Percentiles rank a stretch among this genome's conserved stretches.
These are phyloP conservation scores for Ganoderma lingzhi DNA, from an alignment of 1,284 basidiomycete genomes.

Conservation along the genomic window DNA sequence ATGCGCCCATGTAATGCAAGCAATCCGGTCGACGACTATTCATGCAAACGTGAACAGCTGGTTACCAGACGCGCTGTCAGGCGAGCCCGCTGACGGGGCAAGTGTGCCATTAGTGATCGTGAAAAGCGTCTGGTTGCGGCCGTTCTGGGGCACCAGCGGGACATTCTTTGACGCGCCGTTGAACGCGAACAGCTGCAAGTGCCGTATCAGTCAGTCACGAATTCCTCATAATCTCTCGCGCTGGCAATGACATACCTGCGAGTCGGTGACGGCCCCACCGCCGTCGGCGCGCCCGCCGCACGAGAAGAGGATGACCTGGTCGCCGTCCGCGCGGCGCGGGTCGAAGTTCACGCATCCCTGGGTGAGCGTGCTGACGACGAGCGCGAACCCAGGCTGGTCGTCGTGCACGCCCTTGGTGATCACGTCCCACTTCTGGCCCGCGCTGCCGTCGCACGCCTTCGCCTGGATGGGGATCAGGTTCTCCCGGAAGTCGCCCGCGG, in stretches of 20 bases:
- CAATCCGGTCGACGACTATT: neutral
- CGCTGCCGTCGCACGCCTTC: conserved; percentile 14
- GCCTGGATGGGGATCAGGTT: conserved; percentile 16
- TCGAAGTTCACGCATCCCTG: conserved; percentile 20
- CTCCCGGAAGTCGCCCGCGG: conserved; percentile 22
- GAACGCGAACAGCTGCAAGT: conserved; percentile 11
- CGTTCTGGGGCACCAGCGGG: conserved; percentile 12
- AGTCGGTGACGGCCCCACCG: conserved; percentile 9
- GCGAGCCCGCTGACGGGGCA: neutral
- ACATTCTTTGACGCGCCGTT: conserved; percentile 7
- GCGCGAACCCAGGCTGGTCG: conserved; percentile 13
- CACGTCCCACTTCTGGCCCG: conserved; percentile 17
- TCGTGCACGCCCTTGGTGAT: conserved; percentile 21
- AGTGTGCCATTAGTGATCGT: conserved; percentile 10
- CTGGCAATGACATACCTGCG: conserved; percentile 4
- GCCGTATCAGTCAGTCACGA: neutral
- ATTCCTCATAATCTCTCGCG: neutral
- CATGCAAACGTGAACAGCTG: conserved; percentile 11
- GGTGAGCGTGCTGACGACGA: conserved; percentile 16
- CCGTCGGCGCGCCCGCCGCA: conserved; percentile 20
- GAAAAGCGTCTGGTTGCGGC: conserved; percentile 9
- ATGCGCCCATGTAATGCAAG: neutral
- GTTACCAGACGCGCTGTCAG: conserved; percentile 10
- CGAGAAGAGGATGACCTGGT: conserved; percentile 23
- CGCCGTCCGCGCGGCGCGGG: conserved; percentile 14